Evolutionary conservation across 2,329 filamentous ascomycete genomes (phyloP).

Genomic region (Trichothecium sympodiale): DNA sequence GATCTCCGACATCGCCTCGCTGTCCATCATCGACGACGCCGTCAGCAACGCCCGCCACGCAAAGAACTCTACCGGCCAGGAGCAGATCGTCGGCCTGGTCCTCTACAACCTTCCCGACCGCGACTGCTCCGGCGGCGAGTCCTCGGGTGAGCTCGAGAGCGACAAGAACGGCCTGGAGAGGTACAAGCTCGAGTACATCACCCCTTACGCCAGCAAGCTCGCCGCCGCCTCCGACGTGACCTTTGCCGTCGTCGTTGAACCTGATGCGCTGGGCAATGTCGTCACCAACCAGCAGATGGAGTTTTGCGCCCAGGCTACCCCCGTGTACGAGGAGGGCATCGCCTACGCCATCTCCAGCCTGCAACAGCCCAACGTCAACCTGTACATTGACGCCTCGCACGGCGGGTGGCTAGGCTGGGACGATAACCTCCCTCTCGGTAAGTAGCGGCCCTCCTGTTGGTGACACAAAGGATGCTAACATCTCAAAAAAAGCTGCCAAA

Average conservation of each 20-base stretch:
- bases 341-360: constrained; percentile 27
- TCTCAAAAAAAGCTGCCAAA: constrained; percentile 19
- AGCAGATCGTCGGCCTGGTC: constrained; percentile 30
- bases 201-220: constrained; percentile 25
- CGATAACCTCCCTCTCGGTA: constrained; percentile 23
- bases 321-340: constrained; percentile 28
- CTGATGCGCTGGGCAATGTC: constrained; percentile 30
- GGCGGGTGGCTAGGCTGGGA: constrained; percentile 32
- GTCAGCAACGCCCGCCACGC: constrained; percentile 23
- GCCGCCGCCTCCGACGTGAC: constrained; percentile 23
- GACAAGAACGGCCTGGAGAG: constrained; percentile 22
- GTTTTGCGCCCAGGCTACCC: constrained; percentile 24
- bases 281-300: constrained; percentile 26
- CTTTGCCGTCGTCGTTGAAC: constrained; percentile 32
- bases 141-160: constrained; percentile 26
- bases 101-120: constrained; percentile 33
- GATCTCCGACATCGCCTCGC: constrained; percentile 24
- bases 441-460: constrained; percentile 4
- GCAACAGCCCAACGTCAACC: constrained; percentile 23
- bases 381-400: constrained; percentile 31
- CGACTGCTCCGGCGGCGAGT: constrained; percentile 32
- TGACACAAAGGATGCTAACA: background rate
- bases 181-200: constrained; percentile 29
- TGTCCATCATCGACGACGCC: constrained; percentile 26
- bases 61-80: constrained; percentile 21